These are phyloP conservation scores for Adiantum capillusveneris DNA, from an alignment of 75 land plant genomes.

Conservation along the genomic window DNA sequence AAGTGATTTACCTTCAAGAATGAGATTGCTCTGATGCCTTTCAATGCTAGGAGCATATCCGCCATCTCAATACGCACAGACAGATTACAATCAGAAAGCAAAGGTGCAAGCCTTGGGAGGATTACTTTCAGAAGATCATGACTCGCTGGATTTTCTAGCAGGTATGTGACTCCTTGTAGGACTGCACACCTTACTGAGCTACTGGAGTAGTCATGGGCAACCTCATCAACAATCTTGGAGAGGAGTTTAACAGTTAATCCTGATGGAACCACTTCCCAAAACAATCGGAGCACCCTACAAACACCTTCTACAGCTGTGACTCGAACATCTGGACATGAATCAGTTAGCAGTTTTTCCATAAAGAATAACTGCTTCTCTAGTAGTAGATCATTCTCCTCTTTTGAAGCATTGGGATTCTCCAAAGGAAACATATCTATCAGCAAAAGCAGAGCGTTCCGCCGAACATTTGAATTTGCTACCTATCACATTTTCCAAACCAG, in stretches of 20 bases:
- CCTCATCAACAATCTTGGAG: slow-evolving; percentile 55
- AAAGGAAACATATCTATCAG: slow-evolving; percentile 81
- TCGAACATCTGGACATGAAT: slow-evolving; percentile 70
- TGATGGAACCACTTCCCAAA: slow-evolving; percentile 85
- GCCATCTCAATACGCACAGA: slow-evolving; percentile 46
- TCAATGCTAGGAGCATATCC: slow-evolving; percentile 59
- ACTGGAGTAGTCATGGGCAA: slow-evolving; percentile 49
- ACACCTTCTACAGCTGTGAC: slow-evolving; percentile 73
- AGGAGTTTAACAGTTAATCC: slow-evolving; percentile 53
- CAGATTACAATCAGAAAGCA: slow-evolving; percentile 54
- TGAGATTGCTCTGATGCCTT: slow-evolving; percentile 50
- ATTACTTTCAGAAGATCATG: slow-evolving; percentile 78
- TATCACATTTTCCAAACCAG: slow-evolving; percentile 28
- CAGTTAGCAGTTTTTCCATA: slow-evolving; percentile 58
- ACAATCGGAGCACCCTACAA: slow-evolving; percentile 65
- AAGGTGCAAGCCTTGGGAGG: slow-evolving; percentile 49
- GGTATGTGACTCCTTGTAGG: slow-evolving; percentile 58
- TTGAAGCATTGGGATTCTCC: slow-evolving; percentile 75
- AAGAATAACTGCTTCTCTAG: slow-evolving; percentile 72
- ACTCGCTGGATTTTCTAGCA: slow-evolving; percentile 71
- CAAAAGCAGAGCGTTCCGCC: slow-evolving; percentile 72
- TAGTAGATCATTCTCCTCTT: slow-evolving; percentile 64
- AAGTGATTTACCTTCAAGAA: slow-evolving; percentile 54
- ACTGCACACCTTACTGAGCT: slow-evolving; percentile 60
- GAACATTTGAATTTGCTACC: slow-evolving; percentile 93